Evolutionary conservation across 768 basidiomycete species (phyloP).

Genomic region (Russula griseocarnosa): DNA sequence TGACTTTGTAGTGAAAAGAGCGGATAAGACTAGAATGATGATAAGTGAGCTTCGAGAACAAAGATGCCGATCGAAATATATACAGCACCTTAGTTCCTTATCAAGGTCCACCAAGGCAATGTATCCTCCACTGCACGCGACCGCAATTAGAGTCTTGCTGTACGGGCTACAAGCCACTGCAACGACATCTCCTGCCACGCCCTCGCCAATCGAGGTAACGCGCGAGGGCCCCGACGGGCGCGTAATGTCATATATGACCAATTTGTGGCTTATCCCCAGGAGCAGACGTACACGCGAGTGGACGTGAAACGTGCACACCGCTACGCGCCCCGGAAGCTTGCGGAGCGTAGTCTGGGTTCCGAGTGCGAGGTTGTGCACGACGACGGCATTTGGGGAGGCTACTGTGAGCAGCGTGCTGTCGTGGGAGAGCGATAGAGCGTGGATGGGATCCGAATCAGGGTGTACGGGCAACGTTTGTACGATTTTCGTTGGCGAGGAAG

Average conservation of each 20-base stretch:
- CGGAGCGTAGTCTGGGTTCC: conserved; percentile 53
- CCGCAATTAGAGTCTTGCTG: conserved; percentile 66
- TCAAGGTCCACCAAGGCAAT: conserved; percentile 66
- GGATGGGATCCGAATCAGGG: conserved; percentile 42
- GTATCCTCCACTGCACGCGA: conserved; percentile 50
- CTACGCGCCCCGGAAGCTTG: conserved; percentile 48
- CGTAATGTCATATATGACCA: conserved; percentile 61
- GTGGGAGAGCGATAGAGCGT: conserved; percentile 54
- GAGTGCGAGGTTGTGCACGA: conserved; percentile 57
- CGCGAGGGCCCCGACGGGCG: conserved; percentile 55
- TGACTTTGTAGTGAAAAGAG: conserved; percentile 48
- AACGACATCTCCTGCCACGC: conserved; percentile 46
- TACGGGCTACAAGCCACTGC: conserved; percentile 66
- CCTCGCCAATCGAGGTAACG: conserved; percentile 46
- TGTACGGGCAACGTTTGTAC: conserved; percentile 51
- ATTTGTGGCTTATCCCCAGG: conserved; percentile 47
- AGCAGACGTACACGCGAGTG: conserved; percentile 60
- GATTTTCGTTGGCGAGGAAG: conserved; percentile 37
- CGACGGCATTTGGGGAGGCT: conserved; percentile 47
- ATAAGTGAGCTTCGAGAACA: conserved; percentile 2
- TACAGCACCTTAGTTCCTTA: conserved; percentile 72
- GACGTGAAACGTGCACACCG: conserved; percentile 56
- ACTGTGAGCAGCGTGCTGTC: conserved; percentile 56
- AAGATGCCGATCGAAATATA: not conserved
- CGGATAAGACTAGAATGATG: conserved; percentile 49